These are phyloP conservation scores for Tubosaeta brunneosetosa DNA, from an alignment of 768 basidiomycete genomes.

Conservation along the genomic window DNA sequence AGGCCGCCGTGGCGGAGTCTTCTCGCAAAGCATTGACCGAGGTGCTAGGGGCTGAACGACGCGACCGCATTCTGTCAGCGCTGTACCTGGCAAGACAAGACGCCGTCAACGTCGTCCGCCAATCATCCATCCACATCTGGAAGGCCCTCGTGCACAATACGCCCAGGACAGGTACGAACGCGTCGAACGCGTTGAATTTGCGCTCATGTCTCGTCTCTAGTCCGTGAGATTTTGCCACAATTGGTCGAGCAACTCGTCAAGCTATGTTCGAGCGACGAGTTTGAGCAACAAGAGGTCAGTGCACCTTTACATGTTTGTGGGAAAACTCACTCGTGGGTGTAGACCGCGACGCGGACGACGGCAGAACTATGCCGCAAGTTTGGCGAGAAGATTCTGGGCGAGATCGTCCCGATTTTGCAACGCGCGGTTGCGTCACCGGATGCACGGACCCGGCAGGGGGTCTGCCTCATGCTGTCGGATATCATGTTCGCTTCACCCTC, in stretches of 20 bases:
- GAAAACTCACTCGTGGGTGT: not conserved
- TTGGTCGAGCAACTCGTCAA: conserved; percentile 74
- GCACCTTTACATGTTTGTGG: not conserved
- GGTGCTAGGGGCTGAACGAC: conserved; percentile 80
- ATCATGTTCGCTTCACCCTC: conserved; percentile 58
- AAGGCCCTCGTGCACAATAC: conserved; percentile 96
- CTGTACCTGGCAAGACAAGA: conserved; percentile 94
- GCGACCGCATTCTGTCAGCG: conserved; percentile 87
- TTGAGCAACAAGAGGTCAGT: conserved; percentile 84
- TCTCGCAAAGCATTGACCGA: conserved; percentile 85
- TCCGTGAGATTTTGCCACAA: conserved; percentile 86
- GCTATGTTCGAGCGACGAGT: conserved; percentile 72
- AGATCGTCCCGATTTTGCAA: conserved; percentile 77
- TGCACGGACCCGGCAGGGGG: conserved; percentile 70
- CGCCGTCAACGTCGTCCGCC: conserved; percentile 81
- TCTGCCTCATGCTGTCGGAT: conserved; percentile 82
- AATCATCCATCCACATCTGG: conserved; percentile 94
- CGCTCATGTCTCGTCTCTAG: conserved; percentile 34
- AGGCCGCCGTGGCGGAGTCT: conserved; percentile 63
- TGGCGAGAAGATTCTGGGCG: conserved; percentile 84
- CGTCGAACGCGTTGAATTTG: not conserved
- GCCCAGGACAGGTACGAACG: conserved; percentile 68
- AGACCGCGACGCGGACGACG: conserved; percentile 88
- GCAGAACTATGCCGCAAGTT: conserved; percentile 92
- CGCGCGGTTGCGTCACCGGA: conserved; percentile 58